Conservation (phyloP, 441 rosid genomes). For the Arabidopsis hybrid region DNA sequence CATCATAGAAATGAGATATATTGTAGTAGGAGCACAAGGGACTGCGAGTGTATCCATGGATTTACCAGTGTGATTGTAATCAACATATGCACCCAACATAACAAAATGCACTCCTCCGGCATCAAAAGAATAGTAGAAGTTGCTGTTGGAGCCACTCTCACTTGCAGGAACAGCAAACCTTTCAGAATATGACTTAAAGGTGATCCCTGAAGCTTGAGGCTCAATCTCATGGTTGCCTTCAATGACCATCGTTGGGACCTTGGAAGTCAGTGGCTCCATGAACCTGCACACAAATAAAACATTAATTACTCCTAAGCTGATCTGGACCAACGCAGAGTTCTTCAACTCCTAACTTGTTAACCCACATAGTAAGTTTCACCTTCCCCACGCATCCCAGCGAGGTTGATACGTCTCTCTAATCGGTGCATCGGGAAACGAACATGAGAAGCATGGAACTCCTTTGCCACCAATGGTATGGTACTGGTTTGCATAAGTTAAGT, state of each 20-base stretch:
- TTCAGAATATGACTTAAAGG: constrained; percentile 62
- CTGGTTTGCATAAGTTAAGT: constrained; percentile 65
- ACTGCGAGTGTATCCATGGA: not conserved
- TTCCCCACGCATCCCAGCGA: constrained; percentile 96
- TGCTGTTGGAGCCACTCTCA: constrained; percentile 63
- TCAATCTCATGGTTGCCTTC: constrained; percentile 74
- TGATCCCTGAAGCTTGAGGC: constrained; percentile 56
- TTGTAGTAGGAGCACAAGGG: constrained; percentile 21
- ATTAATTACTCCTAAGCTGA: not conserved
- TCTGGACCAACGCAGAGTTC: not conserved
- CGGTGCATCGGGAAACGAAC: constrained; percentile 60
- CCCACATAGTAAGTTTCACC: constrained; percentile 49
- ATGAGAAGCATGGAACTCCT: constrained; percentile 52
- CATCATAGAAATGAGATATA: not conserved
- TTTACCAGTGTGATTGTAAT: constrained; percentile 60
- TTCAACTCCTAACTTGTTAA: not conserved
- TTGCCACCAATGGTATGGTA: constrained; percentile 66
- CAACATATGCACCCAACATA: constrained; percentile 67
- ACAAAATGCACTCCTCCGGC: constrained; percentile 66
- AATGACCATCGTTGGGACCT: constrained; percentile 67
- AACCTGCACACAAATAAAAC: constrained; percentile 46
- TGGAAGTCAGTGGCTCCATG: constrained; percentile 67
- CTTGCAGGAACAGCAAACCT: constrained; percentile 63
- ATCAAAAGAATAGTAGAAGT: constrained; percentile 68
- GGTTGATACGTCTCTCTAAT: constrained; percentile 75